Base-by-base conservation (phyloP, 768 basidiomycete species). In the Serpula lacrymans region DNA sequence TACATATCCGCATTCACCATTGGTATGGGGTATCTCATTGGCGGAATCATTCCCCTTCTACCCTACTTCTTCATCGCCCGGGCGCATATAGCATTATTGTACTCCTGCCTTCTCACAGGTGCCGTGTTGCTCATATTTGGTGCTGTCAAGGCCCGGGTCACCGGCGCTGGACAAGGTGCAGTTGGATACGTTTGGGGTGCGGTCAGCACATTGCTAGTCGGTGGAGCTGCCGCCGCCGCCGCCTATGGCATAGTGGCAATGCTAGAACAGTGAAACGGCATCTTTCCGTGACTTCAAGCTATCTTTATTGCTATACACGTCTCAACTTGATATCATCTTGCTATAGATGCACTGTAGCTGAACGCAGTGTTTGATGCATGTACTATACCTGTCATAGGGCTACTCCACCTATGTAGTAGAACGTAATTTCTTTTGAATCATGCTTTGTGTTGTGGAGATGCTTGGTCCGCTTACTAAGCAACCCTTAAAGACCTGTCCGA, bases 1-100 rank as follows among this genome's bases (percentile, higher is more conserved):
- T 97, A 92, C 67, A 73, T 83, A 25, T 94, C 91, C 1, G 95
- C 95, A 2, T 75, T 95, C 49, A 98, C 95, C 0, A 98, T 99
- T 57, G 96, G 95, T 46, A 75, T 91, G 56, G 91, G 92, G 10
- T 95, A 98, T 68, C 83, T 94, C 47, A 38, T 95, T 40, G 96
- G 96, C 32, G 96, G 96, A 22, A 71, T 94, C 41, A 88, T 98
- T 53, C 96, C 96, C 1, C 76, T 99, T 25, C 51, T 93, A 8
- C 92, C 92, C 8, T 95, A 96, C 66, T 93, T 98, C 69, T 91
- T 92, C 69, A 78, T 93, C 50, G 61, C 78, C 3, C 62, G 62
- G 10, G 92, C 91, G 7, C 74, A 80, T 25, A 59, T 78, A 18
- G 76, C 84, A 30, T 69, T 90, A 34, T 64, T 88, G 32, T 88